phyloP scores from a whole-genome alignment of 106 monocot genomes.

The Acanthochlamys bracteata region DNA sequence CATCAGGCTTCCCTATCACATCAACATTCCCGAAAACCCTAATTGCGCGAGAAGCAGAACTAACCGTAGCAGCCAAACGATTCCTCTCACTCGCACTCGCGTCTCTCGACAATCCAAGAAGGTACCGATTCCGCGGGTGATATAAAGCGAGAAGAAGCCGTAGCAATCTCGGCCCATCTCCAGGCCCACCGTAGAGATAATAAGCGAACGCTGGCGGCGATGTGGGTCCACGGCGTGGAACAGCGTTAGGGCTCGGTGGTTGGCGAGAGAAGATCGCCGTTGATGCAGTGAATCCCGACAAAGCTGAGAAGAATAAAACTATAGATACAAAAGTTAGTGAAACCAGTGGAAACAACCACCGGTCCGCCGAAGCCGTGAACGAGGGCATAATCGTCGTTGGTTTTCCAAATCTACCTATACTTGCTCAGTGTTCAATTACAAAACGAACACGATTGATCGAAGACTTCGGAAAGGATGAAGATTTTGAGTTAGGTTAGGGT shows the following conservation, averaged over 20 bases:
- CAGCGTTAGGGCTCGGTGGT: constrained; percentile 3
- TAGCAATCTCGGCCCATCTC: constrained; percentile 41
- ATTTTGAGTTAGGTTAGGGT: too few species aligned
- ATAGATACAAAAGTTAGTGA: constrained; percentile 53
- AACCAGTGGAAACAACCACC: constrained; percentile 52
- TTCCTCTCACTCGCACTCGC: constrained; percentile 44
- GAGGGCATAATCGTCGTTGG: neutral
- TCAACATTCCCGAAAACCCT: constrained; percentile 68
- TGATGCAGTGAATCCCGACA: constrained; percentile 55
- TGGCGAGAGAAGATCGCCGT: constrained; percentile 28
- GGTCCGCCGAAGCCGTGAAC: constrained; percentile 36
- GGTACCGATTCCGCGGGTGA: constrained; percentile 82
- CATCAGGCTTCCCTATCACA: constrained; percentile 55
- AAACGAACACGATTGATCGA: too few species aligned
- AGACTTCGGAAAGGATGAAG: too few species aligned
- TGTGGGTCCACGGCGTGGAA: constrained; percentile 21
- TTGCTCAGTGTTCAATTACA: too few species aligned
- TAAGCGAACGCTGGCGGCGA: constrained; percentile 68
- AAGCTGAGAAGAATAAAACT: constrained; percentile 43
- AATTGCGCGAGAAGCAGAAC: constrained; percentile 36
- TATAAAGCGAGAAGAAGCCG: constrained; percentile 71
- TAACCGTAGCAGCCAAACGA: constrained; percentile 20
- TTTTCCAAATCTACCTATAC: too few species aligned
- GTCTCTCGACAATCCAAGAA: constrained; percentile 55
- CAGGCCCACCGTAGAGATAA: constrained; percentile 46